phyloP scores from a whole-genome alignment of 2,329 filamentous ascomycete genomes.

The Phyllosticta ampelicida region DNA sequence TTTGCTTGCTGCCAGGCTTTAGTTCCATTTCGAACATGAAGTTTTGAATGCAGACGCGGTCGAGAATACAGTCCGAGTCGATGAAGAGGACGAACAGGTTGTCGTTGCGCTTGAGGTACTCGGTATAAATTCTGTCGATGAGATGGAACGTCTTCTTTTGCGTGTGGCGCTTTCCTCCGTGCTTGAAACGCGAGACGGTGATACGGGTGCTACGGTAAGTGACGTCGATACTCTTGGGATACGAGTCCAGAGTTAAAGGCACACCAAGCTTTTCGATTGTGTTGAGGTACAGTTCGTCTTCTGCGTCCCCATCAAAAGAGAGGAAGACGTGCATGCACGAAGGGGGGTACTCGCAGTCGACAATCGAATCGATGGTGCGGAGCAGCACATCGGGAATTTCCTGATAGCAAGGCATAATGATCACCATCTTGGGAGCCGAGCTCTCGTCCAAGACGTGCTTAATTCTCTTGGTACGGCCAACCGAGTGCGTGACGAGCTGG shows the following conservation, averaged over 20 bases:
- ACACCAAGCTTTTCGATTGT: conserved; percentile 80
- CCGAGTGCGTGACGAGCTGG: conserved; percentile 74
- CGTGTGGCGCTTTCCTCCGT: conserved; percentile 87
- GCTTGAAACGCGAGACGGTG: conserved; percentile 83
- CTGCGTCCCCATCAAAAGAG: conserved; percentile 83
- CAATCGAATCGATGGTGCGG: conserved; percentile 80
- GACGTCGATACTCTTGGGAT: conserved; percentile 85
- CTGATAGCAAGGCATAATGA: conserved; percentile 95
- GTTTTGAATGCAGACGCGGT: conserved; percentile 85
- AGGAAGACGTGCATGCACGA: conserved; percentile 91
- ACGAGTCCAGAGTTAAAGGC: conserved; percentile 61
- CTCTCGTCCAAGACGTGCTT: conserved; percentile 74
- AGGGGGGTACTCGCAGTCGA: conserved; percentile 86
- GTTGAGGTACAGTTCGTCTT: conserved; percentile 80
- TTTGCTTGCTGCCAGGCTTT: conserved; percentile 79
- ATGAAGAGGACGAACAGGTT: conserved; percentile 95
- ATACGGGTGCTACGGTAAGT: conserved; percentile 72
- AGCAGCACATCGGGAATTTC: conserved; percentile 77
- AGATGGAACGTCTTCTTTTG: conserved; percentile 89
- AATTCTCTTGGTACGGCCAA: conserved; percentile 72
- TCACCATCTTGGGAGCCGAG: conserved; percentile 84
- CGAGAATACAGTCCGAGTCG: conserved; percentile 91
- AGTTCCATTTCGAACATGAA: conserved; percentile 99
- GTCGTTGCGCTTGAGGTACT: conserved; percentile 79
- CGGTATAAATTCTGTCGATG: conserved; percentile 82